These are phyloP conservation scores for Cladosporium sp. DNA, from an alignment of 2,329 filamentous ascomycete genomes.

Conservation along the genomic window DNA sequence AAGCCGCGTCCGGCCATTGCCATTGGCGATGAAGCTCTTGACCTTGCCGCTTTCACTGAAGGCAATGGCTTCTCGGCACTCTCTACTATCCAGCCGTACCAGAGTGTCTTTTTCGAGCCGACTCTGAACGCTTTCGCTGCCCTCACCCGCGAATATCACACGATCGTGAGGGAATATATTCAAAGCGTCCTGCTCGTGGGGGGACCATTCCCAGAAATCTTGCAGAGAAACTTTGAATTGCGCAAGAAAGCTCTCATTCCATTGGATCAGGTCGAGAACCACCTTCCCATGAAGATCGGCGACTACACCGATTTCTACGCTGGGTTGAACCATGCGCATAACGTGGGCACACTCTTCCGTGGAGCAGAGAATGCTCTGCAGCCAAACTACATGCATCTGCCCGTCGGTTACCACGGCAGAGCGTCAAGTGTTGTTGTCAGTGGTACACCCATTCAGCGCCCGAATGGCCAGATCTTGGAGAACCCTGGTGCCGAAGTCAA, in stretches of 20 bases:
- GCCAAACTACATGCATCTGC: constrained; percentile 78
- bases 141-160: constrained; percentile 66
- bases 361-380: constrained; percentile 72
- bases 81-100: constrained; percentile 57
- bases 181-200: constrained; percentile 64
- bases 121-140: constrained; percentile 74
- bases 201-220: constrained; percentile 60
- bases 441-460: constrained; percentile 70
- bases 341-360: constrained; percentile 70
- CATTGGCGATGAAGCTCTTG: constrained; percentile 70
- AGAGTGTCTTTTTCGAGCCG: constrained; percentile 62
- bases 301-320: constrained; percentile 80
- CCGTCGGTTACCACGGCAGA: constrained; percentile 79
- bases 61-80: constrained; percentile 61
- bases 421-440: constrained; percentile 74
- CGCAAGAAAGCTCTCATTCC: constrained; percentile 61
- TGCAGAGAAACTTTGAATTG: constrained; percentile 62
- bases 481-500: constrained; percentile 64
- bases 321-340: constrained; percentile 75
- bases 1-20: constrained; percentile 67
- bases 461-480: constrained; percentile 70
- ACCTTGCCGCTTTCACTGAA: constrained; percentile 63
- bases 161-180: constrained; percentile 67
- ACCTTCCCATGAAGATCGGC: constrained; percentile 74
- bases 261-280: constrained; percentile 60